Percentiles rank a stretch among this genome's conserved stretches.
phyloP scores from a whole-genome alignment of 2,329 filamentous ascomycete genomes.

The Xylariaceae sp. region DNA sequence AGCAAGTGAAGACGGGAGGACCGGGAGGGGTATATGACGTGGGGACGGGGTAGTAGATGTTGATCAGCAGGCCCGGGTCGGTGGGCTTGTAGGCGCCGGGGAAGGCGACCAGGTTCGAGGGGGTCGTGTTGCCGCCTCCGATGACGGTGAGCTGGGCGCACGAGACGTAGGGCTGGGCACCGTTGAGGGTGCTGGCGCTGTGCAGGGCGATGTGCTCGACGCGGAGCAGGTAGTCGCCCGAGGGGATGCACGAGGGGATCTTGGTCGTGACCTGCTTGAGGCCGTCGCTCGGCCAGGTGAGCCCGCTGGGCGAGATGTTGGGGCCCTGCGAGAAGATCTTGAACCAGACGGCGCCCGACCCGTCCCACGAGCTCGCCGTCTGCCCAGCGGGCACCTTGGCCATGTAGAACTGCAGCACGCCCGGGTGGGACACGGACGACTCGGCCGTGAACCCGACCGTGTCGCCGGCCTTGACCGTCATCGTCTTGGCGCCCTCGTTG shows the following conservation, averaged over 20 bases:
- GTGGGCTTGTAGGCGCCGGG: conserved; percentile 37
- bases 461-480: conserved; percentile 39
- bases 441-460: conserved; percentile 40
- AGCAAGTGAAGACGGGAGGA: conserved; percentile 27
- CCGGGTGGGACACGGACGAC: conserved; percentile 38
- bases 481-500: conserved; percentile 36
- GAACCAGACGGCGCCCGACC: conserved; percentile 35
- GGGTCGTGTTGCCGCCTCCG: conserved; percentile 37
- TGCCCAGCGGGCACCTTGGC: conserved; percentile 35
- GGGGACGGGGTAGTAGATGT: conserved; percentile 39
- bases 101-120: conserved; percentile 35
- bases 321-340: conserved; percentile 42
- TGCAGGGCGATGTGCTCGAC: conserved; percentile 46
- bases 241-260: conserved; percentile 39
- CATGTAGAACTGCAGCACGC: conserved; percentile 37
- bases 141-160: conserved; percentile 35
- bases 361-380: conserved; percentile 35
- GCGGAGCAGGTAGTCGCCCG: conserved; percentile 45
- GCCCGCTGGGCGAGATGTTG: conserved; percentile 30
- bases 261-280: conserved; percentile 34
- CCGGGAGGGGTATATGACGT: conserved; percentile 33
- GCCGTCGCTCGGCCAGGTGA: conserved; percentile 38
- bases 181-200: conserved; percentile 34
- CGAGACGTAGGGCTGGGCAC: conserved; percentile 43
- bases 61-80: conserved; percentile 39